phyloP scores from a whole-genome alignment of 371 early-diverging fungal species.

The Blyttiomyces sp. region DNA sequence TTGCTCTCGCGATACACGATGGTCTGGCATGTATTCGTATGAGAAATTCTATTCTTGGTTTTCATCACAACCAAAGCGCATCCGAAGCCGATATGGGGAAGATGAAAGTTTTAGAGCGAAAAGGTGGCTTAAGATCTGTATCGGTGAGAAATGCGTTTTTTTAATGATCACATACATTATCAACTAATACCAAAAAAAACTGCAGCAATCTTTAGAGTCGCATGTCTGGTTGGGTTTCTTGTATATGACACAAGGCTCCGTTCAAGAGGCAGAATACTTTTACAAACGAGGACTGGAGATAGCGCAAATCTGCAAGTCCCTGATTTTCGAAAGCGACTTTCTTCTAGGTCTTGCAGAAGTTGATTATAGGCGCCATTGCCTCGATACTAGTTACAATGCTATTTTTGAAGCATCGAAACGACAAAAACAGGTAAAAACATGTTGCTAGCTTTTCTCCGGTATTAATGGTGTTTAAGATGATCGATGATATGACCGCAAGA shows the following conservation, averaged over 20 bases:
- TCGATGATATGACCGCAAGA: background rate
- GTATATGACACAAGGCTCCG: constrained; percentile 61
- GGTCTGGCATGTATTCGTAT: background rate
- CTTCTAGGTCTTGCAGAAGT: constrained; percentile 54
- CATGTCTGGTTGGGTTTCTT: constrained; percentile 53
- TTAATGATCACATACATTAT: too few species aligned
- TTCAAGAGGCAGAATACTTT: constrained; percentile 67
- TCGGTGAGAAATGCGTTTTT: too few species aligned
- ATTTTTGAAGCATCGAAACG: background rate
- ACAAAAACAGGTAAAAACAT: constrained; percentile 8
- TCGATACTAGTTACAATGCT: constrained; percentile 18
- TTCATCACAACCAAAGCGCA: background rate
- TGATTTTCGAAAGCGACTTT: constrained; percentile 42
- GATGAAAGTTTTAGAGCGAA: too few species aligned
- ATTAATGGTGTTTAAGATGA: too few species aligned
- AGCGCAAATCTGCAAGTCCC: constrained; percentile 51
- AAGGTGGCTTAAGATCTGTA: too few species aligned
- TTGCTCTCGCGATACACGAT: background rate
- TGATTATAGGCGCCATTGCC: constrained; percentile 44
- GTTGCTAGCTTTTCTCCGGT: too few species aligned
- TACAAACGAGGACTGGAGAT: constrained; percentile 55
- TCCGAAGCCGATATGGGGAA: too few species aligned
- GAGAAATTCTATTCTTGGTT: too few species aligned
- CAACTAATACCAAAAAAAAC: background rate
- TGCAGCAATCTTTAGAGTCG: constrained; percentile 38